phyloP scores from a whole-genome alignment of 306 rosid species.

The Clitoria ternatea region DNA sequence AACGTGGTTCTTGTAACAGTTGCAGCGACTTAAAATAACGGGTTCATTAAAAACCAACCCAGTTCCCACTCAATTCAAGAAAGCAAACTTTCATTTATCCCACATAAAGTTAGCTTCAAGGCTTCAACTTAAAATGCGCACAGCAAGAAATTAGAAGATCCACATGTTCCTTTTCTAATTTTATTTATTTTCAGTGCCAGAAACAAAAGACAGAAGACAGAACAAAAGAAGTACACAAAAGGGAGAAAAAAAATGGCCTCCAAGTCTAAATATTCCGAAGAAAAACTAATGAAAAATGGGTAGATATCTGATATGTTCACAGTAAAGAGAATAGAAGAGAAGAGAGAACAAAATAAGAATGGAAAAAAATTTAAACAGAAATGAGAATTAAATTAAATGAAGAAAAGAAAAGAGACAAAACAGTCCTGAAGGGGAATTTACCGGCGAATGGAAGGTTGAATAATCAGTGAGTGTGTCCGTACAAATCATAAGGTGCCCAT shows the following conservation, averaged over 20 bases:
- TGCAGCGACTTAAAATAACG: not conserved
- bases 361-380: not conserved
- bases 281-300: constrained; percentile 5
- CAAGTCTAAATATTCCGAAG: not conserved
- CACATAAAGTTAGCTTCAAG: not conserved
- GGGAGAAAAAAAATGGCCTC: constrained; percentile 4
- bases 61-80: not conserved
- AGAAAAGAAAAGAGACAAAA: constrained; percentile 27
- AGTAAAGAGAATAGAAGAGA: constrained; percentile 16
- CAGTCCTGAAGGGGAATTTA: constrained; percentile 35
- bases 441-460: constrained; percentile 32
- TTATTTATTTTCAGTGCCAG: constrained; percentile 42
- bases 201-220: constrained; percentile 19
- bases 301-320: constrained; percentile 11
- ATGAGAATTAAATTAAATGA: constrained; percentile 24
- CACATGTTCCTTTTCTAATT: not conserved
- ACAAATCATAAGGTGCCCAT: constrained; percentile 70
- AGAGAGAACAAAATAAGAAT: not conserved
- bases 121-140: not conserved
- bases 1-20: not conserved
- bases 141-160: constrained; percentile 26
- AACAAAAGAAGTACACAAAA: constrained; percentile 30
- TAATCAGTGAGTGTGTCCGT: constrained; percentile 44
- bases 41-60: not conserved
- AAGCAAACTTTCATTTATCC: not conserved